phyloP scores from a whole-genome alignment of 2,329 filamentous ascomycete species.

The Berkeleyomyces rouxiae region DNA sequence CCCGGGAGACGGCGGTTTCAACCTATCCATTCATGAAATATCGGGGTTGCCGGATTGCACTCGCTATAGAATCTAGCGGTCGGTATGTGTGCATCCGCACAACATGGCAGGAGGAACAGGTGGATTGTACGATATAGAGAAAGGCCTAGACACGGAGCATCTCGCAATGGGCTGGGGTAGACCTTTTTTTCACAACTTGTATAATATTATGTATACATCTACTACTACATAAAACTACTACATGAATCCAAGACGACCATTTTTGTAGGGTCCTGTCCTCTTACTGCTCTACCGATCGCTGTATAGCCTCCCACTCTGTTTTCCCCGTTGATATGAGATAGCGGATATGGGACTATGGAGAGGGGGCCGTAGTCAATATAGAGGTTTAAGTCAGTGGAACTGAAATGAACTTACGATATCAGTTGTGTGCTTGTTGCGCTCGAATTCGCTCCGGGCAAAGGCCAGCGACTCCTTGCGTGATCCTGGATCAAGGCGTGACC shows the following conservation, averaged over 20 bases:
- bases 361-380: not conserved
- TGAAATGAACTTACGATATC: slow-evolving; percentile 31
- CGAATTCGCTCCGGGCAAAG: slow-evolving; percentile 44
- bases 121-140: slow-evolving; percentile 1
- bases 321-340: slow-evolving; percentile 49
- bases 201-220: not conserved
- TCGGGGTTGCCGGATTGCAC: not conserved
- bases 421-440: slow-evolving; percentile 37
- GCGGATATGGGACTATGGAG: slow-evolving; percentile 37
- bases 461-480: slow-evolving; percentile 38
- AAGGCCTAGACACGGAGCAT: not conserved
- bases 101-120: not conserved
- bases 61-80: not conserved
- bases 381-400: not conserved
- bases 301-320: slow-evolving; percentile 48
- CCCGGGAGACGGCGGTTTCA: too few species aligned
- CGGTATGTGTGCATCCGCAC: not conserved
- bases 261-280: not conserved
- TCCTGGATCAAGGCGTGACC: slow-evolving; percentile 32
- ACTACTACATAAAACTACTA: not conserved
- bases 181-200: not conserved
- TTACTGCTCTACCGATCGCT: slow-evolving; percentile 34
- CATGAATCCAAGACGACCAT: not conserved
- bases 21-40: too few species aligned
- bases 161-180: not conserved